These are phyloP conservation scores for Lunularia cruciata DNA, from an alignment of 225 moss, liverwort and hornwort genomes.

Conservation along the genomic window DNA sequence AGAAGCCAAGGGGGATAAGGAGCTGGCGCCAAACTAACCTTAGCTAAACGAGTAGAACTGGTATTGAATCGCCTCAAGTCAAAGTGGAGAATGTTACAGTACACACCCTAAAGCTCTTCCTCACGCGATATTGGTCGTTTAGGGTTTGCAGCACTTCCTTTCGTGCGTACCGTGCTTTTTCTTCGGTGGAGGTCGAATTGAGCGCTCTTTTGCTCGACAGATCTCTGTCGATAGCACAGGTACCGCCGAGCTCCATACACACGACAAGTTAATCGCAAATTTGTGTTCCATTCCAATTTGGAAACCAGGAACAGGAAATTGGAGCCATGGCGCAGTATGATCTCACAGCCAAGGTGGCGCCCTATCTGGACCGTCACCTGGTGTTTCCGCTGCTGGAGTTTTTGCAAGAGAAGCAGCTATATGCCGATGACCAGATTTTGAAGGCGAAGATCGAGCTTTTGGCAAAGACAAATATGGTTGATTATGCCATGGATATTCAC, in stretches of 20 bases:
- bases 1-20: no score
- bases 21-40: no score
- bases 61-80: no score
- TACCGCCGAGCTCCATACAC: not conserved
- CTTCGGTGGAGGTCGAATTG: not conserved
- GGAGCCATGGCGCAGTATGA: constrained; percentile 90
- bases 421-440: constrained; percentile 87
- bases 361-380: constrained; percentile 90
- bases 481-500: constrained; percentile 98
- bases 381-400: constrained; percentile 96
- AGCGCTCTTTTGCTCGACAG: constrained; percentile 3
- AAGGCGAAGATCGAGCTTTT: constrained; percentile 98
- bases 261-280: not conserved
- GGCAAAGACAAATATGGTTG: constrained; percentile 98
- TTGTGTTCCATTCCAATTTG: not conserved
- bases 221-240: constrained; percentile 4
- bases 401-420: constrained; percentile 96
- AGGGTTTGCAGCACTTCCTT: not conserved
- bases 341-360: constrained; percentile 86
- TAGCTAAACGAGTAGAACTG: no score
- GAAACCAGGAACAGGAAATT: not conserved
- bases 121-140: not conserved
- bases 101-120: not conserved
- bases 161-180: not conserved
- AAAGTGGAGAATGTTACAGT: no score